Evolutionary conservation across 1,284 basidiomycete species (phyloP).

Genomic region (Cystobasidium slooffiae): DNA sequence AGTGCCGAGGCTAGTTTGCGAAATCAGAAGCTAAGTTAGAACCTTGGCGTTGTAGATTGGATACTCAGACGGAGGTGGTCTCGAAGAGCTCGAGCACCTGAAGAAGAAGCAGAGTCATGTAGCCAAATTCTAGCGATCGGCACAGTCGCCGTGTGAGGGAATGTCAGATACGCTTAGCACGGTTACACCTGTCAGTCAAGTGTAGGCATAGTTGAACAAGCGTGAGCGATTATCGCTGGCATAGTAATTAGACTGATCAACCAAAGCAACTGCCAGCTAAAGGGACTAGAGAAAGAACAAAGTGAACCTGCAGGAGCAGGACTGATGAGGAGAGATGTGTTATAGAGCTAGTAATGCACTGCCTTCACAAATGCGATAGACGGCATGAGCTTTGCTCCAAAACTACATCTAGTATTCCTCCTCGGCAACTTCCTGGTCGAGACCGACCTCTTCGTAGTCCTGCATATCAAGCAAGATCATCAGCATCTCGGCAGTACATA

Average conservation of each 20-base stretch:
- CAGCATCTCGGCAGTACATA: neutral
- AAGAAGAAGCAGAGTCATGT: slow-evolving; percentile 10
- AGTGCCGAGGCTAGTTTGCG: neutral
- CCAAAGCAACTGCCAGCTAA: neutral
- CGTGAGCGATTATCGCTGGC: neutral
- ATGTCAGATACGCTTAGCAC: too few relatives aligned
- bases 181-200: too few relatives aligned
- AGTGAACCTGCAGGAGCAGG: neutral
- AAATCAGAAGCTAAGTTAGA: neutral
- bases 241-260: slow-evolving; percentile 9
- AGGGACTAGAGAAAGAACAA: slow-evolving; percentile 2
- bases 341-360: neutral
- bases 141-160: too few relatives aligned
- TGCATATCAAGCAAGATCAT: neutral
- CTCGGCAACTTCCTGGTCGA: slow-evolving; percentile 45
- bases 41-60: neutral
- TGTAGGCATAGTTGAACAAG: too few relatives aligned
- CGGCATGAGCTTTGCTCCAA: neutral
- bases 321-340: neutral
- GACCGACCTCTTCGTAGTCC: slow-evolving; percentile 49
- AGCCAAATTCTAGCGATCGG: too few relatives aligned
- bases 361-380: neutral
- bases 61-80: slow-evolving; percentile 23
- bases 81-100: slow-evolving; percentile 28
- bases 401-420: slow-evolving; percentile 45